Percentiles rank a stretch among this genome's conserved stretches.
phyloP scores from a whole-genome alignment of 345 rosid genomes.

The Syzygium oleosum region DNA sequence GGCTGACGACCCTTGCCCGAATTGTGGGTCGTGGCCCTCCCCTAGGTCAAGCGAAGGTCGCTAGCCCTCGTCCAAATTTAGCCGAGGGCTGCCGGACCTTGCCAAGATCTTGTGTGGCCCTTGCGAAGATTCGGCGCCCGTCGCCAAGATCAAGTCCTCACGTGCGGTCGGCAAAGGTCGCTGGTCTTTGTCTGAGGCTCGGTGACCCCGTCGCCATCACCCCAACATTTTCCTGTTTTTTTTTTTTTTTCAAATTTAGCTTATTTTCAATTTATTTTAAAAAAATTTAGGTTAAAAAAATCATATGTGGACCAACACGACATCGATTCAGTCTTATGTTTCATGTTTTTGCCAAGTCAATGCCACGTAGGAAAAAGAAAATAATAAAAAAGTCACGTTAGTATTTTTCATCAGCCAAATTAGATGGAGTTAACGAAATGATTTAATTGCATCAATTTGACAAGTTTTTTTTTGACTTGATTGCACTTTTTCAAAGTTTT shows the following conservation, averaged over 20 bases:
- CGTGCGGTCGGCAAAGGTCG: not conserved
- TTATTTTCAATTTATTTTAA: too few species aligned
- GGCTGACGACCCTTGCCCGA: too few species aligned
- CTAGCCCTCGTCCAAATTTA: too few species aligned
- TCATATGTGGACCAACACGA: fast-evolving
- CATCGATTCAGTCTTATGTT: not conserved
- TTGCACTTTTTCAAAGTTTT: fast-evolving
- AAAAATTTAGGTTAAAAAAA: not conserved
- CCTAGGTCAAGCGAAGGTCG: too few species aligned
- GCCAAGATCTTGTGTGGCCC: too few species aligned
- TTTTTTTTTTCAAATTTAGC: fast-evolving
- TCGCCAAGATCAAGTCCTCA: too few species aligned
- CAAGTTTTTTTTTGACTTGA: not conserved
- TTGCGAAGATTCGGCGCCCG: too few species aligned
- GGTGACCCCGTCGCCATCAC: fast-evolving
- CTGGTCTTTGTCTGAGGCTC: not conserved
- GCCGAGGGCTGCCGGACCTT: not conserved
- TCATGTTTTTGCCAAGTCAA: not conserved
- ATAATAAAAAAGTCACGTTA: fast-evolving
- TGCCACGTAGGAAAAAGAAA: not conserved
- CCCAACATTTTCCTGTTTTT: too few species aligned
- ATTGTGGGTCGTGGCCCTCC: too few species aligned
- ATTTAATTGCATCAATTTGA: not conserved
- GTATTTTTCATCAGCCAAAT: not conserved
- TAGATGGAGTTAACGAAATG: fast-evolving